A percentile compares a stretch with the other conserved stretches of the same genome.
Conservation (phyloP, 2,329 filamentous ascomycete genomes). For the Claviceps pazoutovae region DNA sequence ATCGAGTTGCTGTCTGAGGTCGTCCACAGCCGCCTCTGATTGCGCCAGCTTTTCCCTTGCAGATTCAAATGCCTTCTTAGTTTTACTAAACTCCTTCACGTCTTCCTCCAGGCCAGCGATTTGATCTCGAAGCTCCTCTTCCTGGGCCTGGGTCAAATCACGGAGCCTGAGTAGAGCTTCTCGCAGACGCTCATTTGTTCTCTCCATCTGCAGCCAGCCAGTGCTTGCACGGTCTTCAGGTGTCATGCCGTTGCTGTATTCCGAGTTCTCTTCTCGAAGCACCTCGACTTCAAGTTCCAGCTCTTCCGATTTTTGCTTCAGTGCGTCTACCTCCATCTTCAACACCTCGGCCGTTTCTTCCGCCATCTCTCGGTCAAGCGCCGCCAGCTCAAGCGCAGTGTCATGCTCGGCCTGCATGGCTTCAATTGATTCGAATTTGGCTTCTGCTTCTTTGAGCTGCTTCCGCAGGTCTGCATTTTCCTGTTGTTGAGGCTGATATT, state of each 20-base stretch:
- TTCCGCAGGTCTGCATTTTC: conserved; percentile 67
- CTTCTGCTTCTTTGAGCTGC: conserved; percentile 62
- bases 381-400: conserved; percentile 68
- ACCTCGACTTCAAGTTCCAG: conserved; percentile 80
- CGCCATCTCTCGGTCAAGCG: conserved; percentile 88
- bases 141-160: conserved; percentile 76
- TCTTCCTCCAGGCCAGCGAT: conserved; percentile 63
- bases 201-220: conserved; percentile 84
- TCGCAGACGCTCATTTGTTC: conserved; percentile 73
- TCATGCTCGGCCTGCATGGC: conserved; percentile 69
- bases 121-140: conserved; percentile 63
- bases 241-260: conserved; percentile 71
- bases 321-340: conserved; percentile 64
- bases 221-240: conserved; percentile 76
- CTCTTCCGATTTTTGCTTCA: conserved; percentile 69
- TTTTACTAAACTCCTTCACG: conserved; percentile 48
- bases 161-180: conserved; percentile 74
- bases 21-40: conserved; percentile 63
- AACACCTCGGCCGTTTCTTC: conserved; percentile 79
- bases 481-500: conserved; percentile 72
- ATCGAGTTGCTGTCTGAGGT: conserved; percentile 83
- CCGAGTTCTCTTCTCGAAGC: conserved; percentile 71
- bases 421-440: conserved; percentile 52
- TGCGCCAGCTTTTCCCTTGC: conserved; percentile 60
- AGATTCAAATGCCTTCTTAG: conserved; percentile 56